Conservation (phyloP, 2,329 filamentous ascomycete genomes). For the Zelopaecilomyces penicillatus region DNA sequence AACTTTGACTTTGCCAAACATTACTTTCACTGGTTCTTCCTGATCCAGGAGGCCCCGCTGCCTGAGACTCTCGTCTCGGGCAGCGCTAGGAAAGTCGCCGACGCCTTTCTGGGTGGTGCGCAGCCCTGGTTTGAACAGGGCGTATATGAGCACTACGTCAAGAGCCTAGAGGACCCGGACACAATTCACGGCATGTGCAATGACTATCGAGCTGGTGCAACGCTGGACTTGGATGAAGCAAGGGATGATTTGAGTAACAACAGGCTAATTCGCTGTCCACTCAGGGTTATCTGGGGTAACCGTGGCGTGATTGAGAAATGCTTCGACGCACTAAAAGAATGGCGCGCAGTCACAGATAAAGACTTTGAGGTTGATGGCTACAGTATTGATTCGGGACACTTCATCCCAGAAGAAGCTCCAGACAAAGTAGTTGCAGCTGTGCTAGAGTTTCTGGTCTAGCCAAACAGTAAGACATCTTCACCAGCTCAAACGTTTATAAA, state of each 20-base stretch:
- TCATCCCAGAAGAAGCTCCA: conserved; percentile 43
- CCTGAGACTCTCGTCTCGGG: conserved; percentile 39
- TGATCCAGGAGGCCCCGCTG: conserved; percentile 43
- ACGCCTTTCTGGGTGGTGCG: conserved; percentile 31
- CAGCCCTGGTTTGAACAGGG: conserved; percentile 20
- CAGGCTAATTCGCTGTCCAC: conserved; percentile 34
- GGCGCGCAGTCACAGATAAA: conserved; percentile 35
- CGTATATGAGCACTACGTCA: conserved; percentile 32
- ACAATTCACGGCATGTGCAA: conserved; percentile 43
- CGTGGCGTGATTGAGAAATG: conserved; percentile 38
- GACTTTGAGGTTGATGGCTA: conserved; percentile 30
- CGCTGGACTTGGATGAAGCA: conserved; percentile 43
- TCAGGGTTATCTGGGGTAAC: conserved; percentile 43
- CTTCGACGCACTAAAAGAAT: conserved; percentile 42
- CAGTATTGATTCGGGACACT: conserved; percentile 38
- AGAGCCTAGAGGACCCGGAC: conserved; percentile 30
- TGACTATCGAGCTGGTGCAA: conserved; percentile 47
- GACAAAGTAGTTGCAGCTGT: conserved; percentile 28
- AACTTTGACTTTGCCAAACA: conserved; percentile 34
- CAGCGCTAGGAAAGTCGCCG: conserved; percentile 30
- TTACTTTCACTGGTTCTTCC: conserved; percentile 53
- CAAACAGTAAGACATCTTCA: too few species aligned
- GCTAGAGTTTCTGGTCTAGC: too few species aligned
- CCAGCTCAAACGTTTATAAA: too few species aligned
- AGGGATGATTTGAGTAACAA: conserved; percentile 34